These are phyloP conservation scores for Pichia sp. DNA, from an alignment of 1,139 yeast genomes.

Conservation along the genomic window DNA sequence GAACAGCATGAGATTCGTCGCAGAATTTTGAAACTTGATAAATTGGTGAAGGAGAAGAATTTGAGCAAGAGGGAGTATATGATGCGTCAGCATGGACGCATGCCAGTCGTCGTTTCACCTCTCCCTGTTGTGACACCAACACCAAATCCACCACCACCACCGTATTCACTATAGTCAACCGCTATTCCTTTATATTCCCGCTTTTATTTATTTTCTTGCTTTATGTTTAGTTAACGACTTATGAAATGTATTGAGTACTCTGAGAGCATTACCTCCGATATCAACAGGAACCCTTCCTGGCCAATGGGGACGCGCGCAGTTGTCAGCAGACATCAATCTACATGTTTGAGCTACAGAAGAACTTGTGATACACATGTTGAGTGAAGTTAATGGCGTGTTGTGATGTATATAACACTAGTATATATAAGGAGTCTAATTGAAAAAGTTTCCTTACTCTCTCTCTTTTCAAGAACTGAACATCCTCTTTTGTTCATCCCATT, in stretches of 20 bases:
- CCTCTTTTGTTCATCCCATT: conserved; percentile 44
- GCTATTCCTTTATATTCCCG: neutral
- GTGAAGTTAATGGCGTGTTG: too few relatives aligned
- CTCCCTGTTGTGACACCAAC: conserved; percentile 4
- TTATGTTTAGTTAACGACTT: neutral
- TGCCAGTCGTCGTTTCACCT: conserved; percentile 7
- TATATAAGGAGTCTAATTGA: too few relatives aligned
- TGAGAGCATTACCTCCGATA: too few relatives aligned
- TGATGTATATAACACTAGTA: too few relatives aligned
- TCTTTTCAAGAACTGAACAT: conserved; percentile 16
- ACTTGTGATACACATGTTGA: too few relatives aligned
- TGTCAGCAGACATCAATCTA: conserved; percentile 8
- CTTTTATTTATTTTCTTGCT: neutral
- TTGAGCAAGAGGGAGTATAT: too few relatives aligned
- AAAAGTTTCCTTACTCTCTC: too few relatives aligned
- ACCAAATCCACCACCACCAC: conserved; percentile 19
- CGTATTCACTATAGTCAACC: conserved; percentile 15
- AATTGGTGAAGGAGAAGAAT: conserved; percentile 15
- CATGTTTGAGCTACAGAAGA: neutral
- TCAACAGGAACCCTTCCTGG: neutral
- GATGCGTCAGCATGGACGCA: neutral
- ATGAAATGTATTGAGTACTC: too few relatives aligned
- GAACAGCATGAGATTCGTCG: conserved; percentile 23
- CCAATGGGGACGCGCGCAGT: conserved; percentile 7
- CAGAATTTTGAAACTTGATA: conserved; percentile 23